Conservation (phyloP, 331 rosid genomes). For the Quercus lobata region DNA sequence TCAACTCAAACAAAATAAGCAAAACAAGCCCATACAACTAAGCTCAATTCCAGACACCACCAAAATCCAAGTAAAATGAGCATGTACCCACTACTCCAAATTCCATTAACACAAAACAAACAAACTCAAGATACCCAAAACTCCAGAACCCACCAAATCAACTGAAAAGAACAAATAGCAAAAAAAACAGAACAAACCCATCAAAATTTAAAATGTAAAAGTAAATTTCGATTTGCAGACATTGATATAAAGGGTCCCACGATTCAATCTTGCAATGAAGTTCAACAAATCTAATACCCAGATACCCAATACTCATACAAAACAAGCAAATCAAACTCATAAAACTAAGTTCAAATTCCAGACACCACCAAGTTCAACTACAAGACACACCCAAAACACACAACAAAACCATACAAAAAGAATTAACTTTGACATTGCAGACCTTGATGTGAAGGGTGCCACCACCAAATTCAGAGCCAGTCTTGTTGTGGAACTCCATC, state of each 20-base stretch:
- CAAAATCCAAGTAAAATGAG: background rate
- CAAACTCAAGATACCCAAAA: background rate
- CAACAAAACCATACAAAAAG: background rate
- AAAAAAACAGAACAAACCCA: too few relatives aligned
- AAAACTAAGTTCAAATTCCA: background rate
- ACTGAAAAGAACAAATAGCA: background rate
- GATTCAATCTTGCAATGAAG: background rate
- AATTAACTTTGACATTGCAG: background rate
- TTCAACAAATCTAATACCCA: background rate
- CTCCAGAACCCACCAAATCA: background rate
- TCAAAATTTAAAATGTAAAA: too few relatives aligned
- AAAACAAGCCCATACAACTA: background rate
- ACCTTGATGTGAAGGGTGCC: slow-evolving; percentile 81
- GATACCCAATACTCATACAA: background rate
- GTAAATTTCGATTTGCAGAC: too few relatives aligned
- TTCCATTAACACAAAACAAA: background rate
- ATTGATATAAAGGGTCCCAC: too few relatives aligned
- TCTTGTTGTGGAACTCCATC: slow-evolving; percentile 71
- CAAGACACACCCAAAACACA: background rate
- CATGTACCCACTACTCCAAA: background rate
- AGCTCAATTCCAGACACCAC: background rate
- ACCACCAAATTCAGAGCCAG: slow-evolving; percentile 60
- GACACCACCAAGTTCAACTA: background rate
- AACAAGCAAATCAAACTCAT: too few relatives aligned
- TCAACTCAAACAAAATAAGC: background rate